Conservation (phyloP, 2,329 filamentous ascomycete species). For the Curvularia spicifera region DNA sequence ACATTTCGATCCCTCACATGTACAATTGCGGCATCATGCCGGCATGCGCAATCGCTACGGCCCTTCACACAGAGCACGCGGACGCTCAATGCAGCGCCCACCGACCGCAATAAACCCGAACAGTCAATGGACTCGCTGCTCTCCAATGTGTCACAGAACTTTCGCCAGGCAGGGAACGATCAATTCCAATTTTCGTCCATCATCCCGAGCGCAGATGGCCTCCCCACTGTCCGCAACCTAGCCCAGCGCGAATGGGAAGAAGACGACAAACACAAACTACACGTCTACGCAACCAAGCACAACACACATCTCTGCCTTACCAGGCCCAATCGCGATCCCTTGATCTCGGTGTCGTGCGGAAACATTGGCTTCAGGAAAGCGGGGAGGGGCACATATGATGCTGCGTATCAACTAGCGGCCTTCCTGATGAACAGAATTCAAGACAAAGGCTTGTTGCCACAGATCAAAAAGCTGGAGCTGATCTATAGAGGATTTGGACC, state of each 20-base stretch:
- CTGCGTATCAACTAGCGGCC: conserved; percentile 85
- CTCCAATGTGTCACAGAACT: conserved; percentile 25
- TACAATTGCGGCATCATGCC: conserved; percentile 50
- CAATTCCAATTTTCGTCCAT: conserved; percentile 28
- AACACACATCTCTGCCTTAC: conserved; percentile 95
- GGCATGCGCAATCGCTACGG: conserved; percentile 38
- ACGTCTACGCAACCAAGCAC: conserved; percentile 87
- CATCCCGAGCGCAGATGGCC: conserved; percentile 23
- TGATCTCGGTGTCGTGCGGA: conserved; percentile 81
- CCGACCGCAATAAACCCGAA: conserved; percentile 17
- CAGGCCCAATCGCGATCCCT: conserved; percentile 76
- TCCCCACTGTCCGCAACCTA: conserved; percentile 23
- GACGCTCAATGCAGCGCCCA: conserved; percentile 18
- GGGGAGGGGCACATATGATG: conserved; percentile 82
- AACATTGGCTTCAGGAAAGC: conserved; percentile 92
- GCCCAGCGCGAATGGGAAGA: conserved; percentile 38
- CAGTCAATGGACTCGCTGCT: conserved; percentile 24
- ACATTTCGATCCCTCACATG: conserved; percentile 41
- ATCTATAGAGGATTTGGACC: conserved; percentile 83
- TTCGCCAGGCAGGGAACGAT: conserved; percentile 20
- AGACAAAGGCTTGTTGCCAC: conserved; percentile 76
- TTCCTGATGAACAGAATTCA: conserved; percentile 85
- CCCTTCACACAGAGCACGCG: conserved; percentile 44
- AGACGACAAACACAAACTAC: conserved; percentile 78
- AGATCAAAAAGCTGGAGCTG: conserved; percentile 80